Evolutionary conservation across 2,329 filamentous ascomycete species (phyloP), one percentile per base, ranked within the genome.

Genomic region (Trichoderma sp.): DNA sequence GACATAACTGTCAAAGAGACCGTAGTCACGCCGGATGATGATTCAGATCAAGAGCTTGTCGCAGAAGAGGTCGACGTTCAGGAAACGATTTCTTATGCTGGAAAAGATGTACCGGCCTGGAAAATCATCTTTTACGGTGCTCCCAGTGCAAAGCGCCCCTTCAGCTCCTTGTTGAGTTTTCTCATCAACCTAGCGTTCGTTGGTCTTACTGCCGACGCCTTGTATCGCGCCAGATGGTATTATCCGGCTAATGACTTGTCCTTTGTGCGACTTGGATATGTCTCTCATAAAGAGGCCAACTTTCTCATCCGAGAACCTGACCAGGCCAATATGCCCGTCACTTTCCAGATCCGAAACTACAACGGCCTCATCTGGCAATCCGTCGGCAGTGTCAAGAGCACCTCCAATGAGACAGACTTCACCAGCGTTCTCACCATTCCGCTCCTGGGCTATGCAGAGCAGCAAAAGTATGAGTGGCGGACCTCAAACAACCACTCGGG

Each of bases 401-500:
- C 97, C 1, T 88, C 88, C 60, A 89, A 95, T 67, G 88, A 89
- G 21, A 96, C 93, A 0, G 96, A 99, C 80, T 98, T 90, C 77
- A 98, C 95, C 0, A 86, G 88, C 6, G 87, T 90, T 0, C 82
- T 98, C 14, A 88, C 85, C 0, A 85, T 98, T 47, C 87, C 88
- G 0, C 83, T 92, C 15, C 82, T 92, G 18, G 82, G 80, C 30
- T 85, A 95, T 74, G 86, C 87, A 9, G 88, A 93, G 12, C 91
- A 94, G 76, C 92, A 90, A 4, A 84, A 85, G 1, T 99, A 98
- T 78, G 90, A 94, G 76, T 99, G 96, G 86, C 87, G 87, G 8
- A 90, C 95, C 1, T 97, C 94, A 0, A 97, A 96, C 79, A 95
- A 96, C 78, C 91, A 95, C 77, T 90, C 90, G 0, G 96, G 96